Base-by-base conservation (phyloP, 495 filamentous ascomycete genomes). In the Bryoglossum gracile region DNA sequence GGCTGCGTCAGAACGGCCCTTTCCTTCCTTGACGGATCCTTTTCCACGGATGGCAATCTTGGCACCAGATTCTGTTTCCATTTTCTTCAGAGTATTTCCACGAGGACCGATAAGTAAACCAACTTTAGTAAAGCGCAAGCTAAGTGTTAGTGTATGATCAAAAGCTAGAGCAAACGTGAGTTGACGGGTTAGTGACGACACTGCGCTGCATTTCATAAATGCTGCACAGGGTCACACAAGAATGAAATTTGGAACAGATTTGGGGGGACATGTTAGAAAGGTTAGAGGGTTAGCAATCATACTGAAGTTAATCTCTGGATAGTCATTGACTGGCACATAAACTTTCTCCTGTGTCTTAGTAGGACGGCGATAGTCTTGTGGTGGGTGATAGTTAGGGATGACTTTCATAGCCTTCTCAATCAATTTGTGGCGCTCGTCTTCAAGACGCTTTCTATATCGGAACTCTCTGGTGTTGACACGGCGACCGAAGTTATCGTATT, bases 251-350 rank as follows among this genome's bases (percentile, higher is more conserved):
- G 42, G 37, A 35, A 35, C n/a, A n/a, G n/a, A 28, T 34, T 46
- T 61, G 66, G 68, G 67, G 73, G 62, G 63, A 44, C 46, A 58
- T 11, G 78, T 84, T 77, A 84, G 75, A 79, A 80, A 70, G 68
- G 82, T 86, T 84, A 87, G 84, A 89, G 87, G 89, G 89, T 94
- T 94, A 94, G 89, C 83, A 86, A 90, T 91, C 90, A 87, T 95
- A 98, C 92, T 97, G 87, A 97, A 99, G 86, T 99, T 99, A 86
- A 99, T 96, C 71, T 97, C 94, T 77, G 94, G 94, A 73, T 99
- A 99, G 70, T 99, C 94, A 82, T 97, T 97, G 73, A 98, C 92
- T 62, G 92, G 92, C 64, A 98, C 92, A 67, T 98, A 98, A 82
- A 98, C 91, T 79, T 97, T 98, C 81, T 98, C 92, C 70, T 96